These are phyloP conservation scores for Phytophthora capsici DNA, from an alignment of 352 stramenopile genomes.

Conservation along the genomic window DNA sequence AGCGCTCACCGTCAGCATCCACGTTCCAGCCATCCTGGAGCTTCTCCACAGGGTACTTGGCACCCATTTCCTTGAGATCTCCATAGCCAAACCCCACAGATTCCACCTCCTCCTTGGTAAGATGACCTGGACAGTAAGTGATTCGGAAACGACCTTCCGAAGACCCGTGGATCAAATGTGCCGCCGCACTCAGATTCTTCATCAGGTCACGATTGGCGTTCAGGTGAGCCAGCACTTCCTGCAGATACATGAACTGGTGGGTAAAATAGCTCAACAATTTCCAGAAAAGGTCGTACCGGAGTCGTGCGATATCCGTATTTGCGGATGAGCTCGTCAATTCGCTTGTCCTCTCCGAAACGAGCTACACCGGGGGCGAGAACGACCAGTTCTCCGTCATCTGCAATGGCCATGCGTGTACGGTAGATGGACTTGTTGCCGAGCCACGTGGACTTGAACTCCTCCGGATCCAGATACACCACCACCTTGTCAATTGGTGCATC, in stretches of 20 bases:
- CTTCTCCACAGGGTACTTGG: slow-evolving; percentile 80
- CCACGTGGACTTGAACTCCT: slow-evolving; percentile 99
- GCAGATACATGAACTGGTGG: slow-evolving; percentile 15
- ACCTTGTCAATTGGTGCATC: slow-evolving; percentile 92
- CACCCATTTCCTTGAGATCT: slow-evolving; percentile 84
- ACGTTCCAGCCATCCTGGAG: slow-evolving; percentile 95
- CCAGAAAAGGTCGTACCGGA: slow-evolving; percentile 55
- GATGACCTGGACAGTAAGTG: slow-evolving; percentile 93
- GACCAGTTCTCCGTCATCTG: slow-evolving; percentile 94
- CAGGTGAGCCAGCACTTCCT: slow-evolving; percentile 93
- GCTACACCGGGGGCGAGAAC: slow-evolving; percentile 95
- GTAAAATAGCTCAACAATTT: not conserved
- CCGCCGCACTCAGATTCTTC: slow-evolving; percentile 94
- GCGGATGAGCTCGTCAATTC: slow-evolving; percentile 96
- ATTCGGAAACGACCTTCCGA: slow-evolving; percentile 97
- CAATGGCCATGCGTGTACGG: slow-evolving; percentile 97
- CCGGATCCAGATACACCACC: slow-evolving; percentile 95
- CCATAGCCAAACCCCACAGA: slow-evolving; percentile 93
- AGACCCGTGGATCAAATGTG: slow-evolving; percentile 97
- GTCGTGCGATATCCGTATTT: slow-evolving; percentile 97
- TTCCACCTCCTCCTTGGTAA: slow-evolving; percentile 95
- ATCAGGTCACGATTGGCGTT: slow-evolving; percentile 93
- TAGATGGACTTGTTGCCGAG: slow-evolving; percentile 99
- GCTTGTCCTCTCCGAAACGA: slow-evolving; percentile 94
- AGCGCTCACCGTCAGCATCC: slow-evolving; percentile 82